Evolutionary conservation across 306 rosid species (phyloP).

Genomic region (Quillaja saponaria): DNA sequence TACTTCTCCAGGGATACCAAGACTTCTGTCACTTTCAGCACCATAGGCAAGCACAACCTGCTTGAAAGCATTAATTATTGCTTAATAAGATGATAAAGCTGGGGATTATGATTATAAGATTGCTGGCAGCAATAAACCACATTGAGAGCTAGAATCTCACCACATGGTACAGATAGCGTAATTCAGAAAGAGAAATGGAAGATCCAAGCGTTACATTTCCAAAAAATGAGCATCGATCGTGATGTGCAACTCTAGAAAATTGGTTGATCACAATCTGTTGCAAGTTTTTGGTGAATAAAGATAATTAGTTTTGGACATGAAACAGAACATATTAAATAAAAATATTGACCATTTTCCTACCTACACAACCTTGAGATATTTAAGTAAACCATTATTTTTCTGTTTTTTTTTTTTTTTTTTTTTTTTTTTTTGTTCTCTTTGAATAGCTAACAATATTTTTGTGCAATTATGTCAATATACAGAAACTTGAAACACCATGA

Average conservation of each 20-base stretch:
- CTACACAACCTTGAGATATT: slow-evolving; percentile 8
- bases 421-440: too few species aligned
- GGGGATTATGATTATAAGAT: not conserved
- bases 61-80: slow-evolving; percentile 25
- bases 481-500: not conserved
- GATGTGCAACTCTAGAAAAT: slow-evolving; percentile 65
- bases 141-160: slow-evolving; percentile 48
- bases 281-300: slow-evolving; percentile 55
- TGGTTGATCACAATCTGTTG: slow-evolving; percentile 85
- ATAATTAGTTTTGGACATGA: slow-evolving; percentile 14
- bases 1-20: slow-evolving; percentile 90
- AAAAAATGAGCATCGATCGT: slow-evolving; percentile 63
- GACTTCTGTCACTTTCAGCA: slow-evolving; percentile 89
- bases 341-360: not conserved
- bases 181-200: slow-evolving; percentile 63
- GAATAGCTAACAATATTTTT: not conserved
- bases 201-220: slow-evolving; percentile 81
- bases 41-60: slow-evolving; percentile 96
- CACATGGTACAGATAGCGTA: slow-evolving; percentile 72
- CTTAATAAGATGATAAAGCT: slow-evolving; percentile 28
- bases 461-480: not conserved
- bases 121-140: slow-evolving; percentile 25
- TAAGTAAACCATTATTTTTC: not conserved
- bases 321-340: not conserved
- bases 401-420: too few species aligned